Conservation (phyloP, 805 yeast genomes). For the Candida palmyrensis region DNA sequence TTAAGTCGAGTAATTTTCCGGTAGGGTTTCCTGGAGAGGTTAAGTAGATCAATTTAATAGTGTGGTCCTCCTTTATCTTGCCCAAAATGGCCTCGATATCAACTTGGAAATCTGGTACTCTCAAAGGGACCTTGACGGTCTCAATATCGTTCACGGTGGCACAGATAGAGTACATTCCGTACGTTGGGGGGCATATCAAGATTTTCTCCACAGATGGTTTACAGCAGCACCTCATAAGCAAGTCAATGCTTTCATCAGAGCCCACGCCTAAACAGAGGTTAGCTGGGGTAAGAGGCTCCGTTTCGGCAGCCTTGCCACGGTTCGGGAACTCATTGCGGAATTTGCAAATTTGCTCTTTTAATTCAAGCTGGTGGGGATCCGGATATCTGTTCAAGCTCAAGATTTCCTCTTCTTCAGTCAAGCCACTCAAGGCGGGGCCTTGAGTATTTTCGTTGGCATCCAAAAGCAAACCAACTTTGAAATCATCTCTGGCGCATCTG, state of each 20-base stretch:
- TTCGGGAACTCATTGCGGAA: conserved; percentile 59
- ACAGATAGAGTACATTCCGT: conserved; percentile 94
- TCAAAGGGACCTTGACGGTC: conserved; percentile 67
- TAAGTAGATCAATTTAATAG: conserved; percentile 71
- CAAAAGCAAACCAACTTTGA: conserved; percentile 76
- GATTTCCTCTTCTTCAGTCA: conserved; percentile 39
- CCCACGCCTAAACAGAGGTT: conserved; percentile 95
- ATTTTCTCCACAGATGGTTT: conserved; percentile 79
- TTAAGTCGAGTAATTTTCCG: conserved; percentile 53
- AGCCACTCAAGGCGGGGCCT: conserved; percentile 66
- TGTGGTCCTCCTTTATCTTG: conserved; percentile 48
- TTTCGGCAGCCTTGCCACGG: conserved; percentile 6
- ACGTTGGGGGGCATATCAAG: conserved; percentile 89
- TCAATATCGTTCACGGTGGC: conserved; percentile 87
- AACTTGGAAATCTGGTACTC: conserved; percentile 47
- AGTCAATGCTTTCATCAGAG: conserved; percentile 92
- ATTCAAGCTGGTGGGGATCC: conserved; percentile 85
- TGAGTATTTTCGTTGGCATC: conserved; percentile 97
- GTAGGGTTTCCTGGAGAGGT: conserved; percentile 99
- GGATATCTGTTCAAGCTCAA: conserved; percentile 86
- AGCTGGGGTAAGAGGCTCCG: conserved; percentile 40
- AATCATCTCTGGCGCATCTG: conserved; percentile 95
- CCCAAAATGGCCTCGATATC: conserved; percentile 52
- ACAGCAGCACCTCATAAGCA: conserved; percentile 79
- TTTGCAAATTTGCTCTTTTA: conserved; percentile 66